These are phyloP conservation scores for Dalechampia spathulata DNA, from an alignment of 441 rosid genomes.

Conservation along the genomic window DNA sequence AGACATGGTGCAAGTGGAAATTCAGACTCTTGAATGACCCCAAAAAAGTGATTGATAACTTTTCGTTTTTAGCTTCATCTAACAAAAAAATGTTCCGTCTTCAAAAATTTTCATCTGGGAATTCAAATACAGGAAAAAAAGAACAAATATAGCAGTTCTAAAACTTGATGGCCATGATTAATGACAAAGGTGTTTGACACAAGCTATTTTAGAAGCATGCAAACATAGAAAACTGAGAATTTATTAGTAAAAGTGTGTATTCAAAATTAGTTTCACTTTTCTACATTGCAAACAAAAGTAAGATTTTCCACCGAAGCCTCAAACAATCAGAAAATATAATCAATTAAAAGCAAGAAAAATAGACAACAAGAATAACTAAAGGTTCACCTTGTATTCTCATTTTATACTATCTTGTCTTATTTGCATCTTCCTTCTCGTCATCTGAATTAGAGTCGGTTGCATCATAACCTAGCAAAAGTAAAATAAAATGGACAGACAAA, in stretches of 20 bases:
- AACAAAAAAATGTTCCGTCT: no score
- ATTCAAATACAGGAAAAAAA: neutral
- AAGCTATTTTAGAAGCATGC: no score
- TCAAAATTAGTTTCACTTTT: neutral
- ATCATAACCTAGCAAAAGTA: slow-evolving; percentile 44
- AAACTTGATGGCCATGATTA: neutral
- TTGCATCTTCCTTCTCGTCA: slow-evolving; percentile 24
- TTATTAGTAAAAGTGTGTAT: no score
- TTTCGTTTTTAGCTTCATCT: no score
- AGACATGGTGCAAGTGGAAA: no score
- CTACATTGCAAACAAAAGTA: neutral
- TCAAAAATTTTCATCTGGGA: neutral
- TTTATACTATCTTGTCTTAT: slow-evolving; percentile 7
- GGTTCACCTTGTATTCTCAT: slow-evolving; percentile 10
- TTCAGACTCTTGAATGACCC: no score
- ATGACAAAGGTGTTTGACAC: neutral
- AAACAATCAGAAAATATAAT: neutral
- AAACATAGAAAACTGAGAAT: no score
- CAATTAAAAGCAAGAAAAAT: slow-evolving; percentile 2
- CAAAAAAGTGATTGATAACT: no score
- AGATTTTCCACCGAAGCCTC: neutral
- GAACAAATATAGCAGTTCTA: neutral
- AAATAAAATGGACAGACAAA: slow-evolving; percentile 5
- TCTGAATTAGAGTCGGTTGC: slow-evolving; percentile 74
- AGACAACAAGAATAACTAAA: neutral